A percentile compares a stretch with the other conserved stretches of the same genome.
Conservation (phyloP, 768 basidiomycete genomes). For the Podaxis sp. region DNA sequence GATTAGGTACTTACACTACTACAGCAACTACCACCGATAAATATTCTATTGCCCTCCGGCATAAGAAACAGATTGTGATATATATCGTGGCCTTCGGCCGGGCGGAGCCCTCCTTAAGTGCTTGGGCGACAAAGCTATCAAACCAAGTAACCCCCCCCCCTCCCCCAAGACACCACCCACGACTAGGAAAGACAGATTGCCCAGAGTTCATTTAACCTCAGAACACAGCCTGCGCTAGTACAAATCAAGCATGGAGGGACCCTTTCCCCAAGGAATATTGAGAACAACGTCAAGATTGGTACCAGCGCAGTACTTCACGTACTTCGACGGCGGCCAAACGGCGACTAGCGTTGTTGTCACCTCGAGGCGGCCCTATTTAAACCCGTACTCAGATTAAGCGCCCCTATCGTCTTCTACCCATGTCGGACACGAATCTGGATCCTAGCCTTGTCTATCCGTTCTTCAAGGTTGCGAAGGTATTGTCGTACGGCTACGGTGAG, state of each 20-base stretch:
- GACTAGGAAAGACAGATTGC: background rate
- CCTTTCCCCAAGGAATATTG: background rate
- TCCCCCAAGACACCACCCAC: background rate
- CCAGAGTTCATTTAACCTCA: slow-evolving; percentile 10
- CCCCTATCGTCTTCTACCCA: background rate
- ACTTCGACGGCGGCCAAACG: no score
- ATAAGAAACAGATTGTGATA: background rate
- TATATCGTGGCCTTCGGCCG: background rate
- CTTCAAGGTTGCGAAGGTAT: background rate
- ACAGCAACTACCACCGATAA: no score
- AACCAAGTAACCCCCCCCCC: background rate
- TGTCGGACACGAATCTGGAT: background rate
- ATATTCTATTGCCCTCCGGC: no score
- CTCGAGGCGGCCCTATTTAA: background rate
- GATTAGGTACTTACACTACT: background rate
- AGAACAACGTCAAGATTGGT: background rate
- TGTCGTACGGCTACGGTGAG: slow-evolving; percentile 5
- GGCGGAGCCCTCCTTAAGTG: background rate
- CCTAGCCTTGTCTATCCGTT: background rate
- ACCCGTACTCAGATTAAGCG: background rate
- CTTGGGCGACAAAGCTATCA: background rate
- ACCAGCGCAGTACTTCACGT: background rate
- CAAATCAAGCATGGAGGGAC: background rate
- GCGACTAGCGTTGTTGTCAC: background rate
- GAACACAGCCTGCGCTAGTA: background rate